phyloP scores from a whole-genome alignment of 768 basidiomycete genomes.

The Serendipita vermifera region DNA sequence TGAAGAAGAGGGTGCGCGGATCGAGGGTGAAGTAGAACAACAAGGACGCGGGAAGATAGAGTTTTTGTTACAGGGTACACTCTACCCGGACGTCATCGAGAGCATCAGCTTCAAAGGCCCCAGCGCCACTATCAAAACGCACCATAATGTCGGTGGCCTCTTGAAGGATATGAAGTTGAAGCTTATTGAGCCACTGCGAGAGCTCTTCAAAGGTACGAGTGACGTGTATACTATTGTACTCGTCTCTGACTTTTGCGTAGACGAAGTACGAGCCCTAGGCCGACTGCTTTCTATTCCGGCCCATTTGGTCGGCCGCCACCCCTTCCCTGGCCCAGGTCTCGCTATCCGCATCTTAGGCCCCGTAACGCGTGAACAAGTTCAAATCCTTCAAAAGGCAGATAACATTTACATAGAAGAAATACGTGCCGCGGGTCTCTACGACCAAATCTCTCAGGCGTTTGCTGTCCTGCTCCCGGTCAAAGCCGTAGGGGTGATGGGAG shows the following conservation, averaged over 20 bases:
- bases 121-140: slow-evolving; percentile 97
- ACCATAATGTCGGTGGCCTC: slow-evolving; percentile 96
- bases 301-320: slow-evolving; percentile 89
- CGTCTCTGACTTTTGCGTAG: slow-evolving; percentile 28
- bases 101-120: slow-evolving; percentile 99
- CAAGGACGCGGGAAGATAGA: slow-evolving; percentile 83
- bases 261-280: slow-evolving; percentile 90
- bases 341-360: slow-evolving; percentile 96
- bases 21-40: slow-evolving; percentile 68
- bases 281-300: slow-evolving; percentile 83
- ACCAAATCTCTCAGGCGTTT: slow-evolving; percentile 92
- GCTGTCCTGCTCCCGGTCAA: slow-evolving; percentile 91
- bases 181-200: slow-evolving; percentile 91
- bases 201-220: slow-evolving; percentile 90
- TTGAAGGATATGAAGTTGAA: slow-evolving; percentile 97
- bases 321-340: slow-evolving; percentile 96
- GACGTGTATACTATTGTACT: background rate
- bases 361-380: slow-evolving; percentile 86
- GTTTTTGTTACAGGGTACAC: slow-evolving; percentile 93
- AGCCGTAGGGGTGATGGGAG: slow-evolving; percentile 97
- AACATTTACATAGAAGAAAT: slow-evolving; percentile 97
- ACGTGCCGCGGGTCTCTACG: slow-evolving; percentile 79
- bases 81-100: slow-evolving; percentile 99
- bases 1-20: slow-evolving; percentile 81
- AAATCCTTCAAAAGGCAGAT: slow-evolving; percentile 83